Percentiles rank a stretch among this genome's conserved stretches.
These are phyloP conservation scores for Conringia planisiliqua DNA, from an alignment of 345 rosid genomes.

Conservation along the genomic window DNA sequence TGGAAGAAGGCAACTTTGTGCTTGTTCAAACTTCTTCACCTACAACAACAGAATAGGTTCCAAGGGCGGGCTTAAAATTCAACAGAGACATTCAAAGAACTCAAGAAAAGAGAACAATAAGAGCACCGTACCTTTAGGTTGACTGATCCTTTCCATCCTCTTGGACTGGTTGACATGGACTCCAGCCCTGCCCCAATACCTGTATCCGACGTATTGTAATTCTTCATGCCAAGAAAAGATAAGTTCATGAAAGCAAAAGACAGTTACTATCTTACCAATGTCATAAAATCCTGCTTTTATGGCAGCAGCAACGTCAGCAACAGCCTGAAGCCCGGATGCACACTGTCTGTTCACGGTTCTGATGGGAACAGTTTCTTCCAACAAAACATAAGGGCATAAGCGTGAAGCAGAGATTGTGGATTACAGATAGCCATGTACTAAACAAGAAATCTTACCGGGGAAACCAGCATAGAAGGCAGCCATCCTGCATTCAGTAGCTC, in stretches of 20 bases:
- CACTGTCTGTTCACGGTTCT: slow-evolving; percentile 95
- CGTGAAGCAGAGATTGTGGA: not conserved
- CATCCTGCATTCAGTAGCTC: slow-evolving; percentile 97
- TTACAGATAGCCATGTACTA: not conserved
- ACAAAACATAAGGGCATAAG: not conserved
- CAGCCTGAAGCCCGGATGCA: slow-evolving; percentile 99
- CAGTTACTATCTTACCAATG: slow-evolving; percentile 49
- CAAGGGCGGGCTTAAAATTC: not conserved
- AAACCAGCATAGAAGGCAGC: slow-evolving; percentile 98
- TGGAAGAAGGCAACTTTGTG: slow-evolving; percentile 86
- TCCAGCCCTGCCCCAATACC: slow-evolving; percentile 99
- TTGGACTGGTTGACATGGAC: slow-evolving; percentile 79
- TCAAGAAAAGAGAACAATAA: not conserved
- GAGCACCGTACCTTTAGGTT: slow-evolving; percentile 62
- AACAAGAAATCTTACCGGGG: slow-evolving; percentile 49
- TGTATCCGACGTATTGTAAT: slow-evolving; percentile 9
- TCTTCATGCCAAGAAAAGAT: not conserved
- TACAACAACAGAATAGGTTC: slow-evolving; percentile 27
- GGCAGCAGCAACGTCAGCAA: slow-evolving; percentile 95
- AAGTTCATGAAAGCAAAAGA: not conserved
- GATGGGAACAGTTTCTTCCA: slow-evolving; percentile 76
- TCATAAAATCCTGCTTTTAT: slow-evolving; percentile 96
- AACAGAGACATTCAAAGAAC: not conserved
- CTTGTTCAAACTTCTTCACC: slow-evolving; percentile 72
- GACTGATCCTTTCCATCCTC: slow-evolving; percentile 83